Evolutionary conservation across 23 red algal genomes (phyloP).

Genomic region (Gracilaria domingensis): DNA sequence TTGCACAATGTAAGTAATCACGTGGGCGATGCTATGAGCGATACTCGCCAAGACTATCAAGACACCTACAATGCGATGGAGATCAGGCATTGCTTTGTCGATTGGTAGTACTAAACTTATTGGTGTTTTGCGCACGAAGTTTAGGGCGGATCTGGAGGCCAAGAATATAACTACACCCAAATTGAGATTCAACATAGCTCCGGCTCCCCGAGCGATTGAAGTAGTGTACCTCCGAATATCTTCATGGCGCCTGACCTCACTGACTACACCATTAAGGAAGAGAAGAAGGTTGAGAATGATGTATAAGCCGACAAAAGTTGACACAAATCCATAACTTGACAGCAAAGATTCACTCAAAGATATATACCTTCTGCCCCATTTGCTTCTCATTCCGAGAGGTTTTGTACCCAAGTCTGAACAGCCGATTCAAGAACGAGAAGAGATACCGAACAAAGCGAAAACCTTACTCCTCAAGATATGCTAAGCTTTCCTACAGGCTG

Average conservation of each 20-base stretch:
- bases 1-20: conserved; percentile 29
- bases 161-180: conserved; percentile 67
- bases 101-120: conserved; percentile 66
- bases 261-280: conserved; percentile 56
- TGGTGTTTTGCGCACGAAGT: conserved; percentile 59
- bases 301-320: conserved; percentile 69
- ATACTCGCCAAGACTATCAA: conserved; percentile 53
- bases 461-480: not conserved
- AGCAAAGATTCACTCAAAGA: conserved; percentile 70
- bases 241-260: conserved; percentile 45
- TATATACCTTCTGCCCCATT: conserved; percentile 50
- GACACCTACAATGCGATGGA: conserved; percentile 69
- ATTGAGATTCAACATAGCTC: conserved; percentile 78
- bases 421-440: not conserved
- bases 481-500: not conserved
- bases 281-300: conserved; percentile 67
- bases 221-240: conserved; percentile 56
- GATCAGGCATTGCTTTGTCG: conserved; percentile 77
- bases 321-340: conserved; percentile 52
- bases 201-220: conserved; percentile 72
- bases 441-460: not conserved
- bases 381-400: not conserved
- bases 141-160: conserved; percentile 41
- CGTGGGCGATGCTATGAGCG: conserved; percentile 57
- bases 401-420: not conserved